Base-by-base conservation (phyloP, 805 yeast species). In the Cyberlindnera galapagoensis region DNA sequence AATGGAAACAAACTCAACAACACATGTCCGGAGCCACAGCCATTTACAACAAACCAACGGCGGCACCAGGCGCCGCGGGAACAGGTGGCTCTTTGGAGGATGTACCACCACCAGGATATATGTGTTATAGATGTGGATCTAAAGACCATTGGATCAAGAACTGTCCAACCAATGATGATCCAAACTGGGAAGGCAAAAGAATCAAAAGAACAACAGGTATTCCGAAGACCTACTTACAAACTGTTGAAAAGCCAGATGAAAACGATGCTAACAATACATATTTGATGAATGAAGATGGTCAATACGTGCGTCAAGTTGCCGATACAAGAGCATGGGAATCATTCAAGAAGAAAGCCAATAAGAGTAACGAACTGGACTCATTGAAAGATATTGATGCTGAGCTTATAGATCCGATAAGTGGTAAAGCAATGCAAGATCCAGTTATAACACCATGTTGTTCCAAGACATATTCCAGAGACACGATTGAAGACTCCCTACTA, bases 161-260 rank as follows among this genome's bases (percentile, higher is more conserved):
- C 48, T 92, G 99, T 64, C 98, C 99, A 0, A 85, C 94, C 4
- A 81, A 84, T 50, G 76, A 74, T 26, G 97, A 90, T 58, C 96
- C 96, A 3, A 83, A 76, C 47, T 87, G 87, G 70, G 97, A 90
- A 52, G 95, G 95, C 13, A 85, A 84, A 51, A 70, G 94, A 39
- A 81, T 92, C 30, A 81, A 84, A 47, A 72, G 94, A 47, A 88
- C 97, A 0, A 92, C 97, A 0, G 99, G 99, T 78, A 92, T 92
- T 51, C 99, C 99, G 3, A 82, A 80, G 57, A 80, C 94, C 21
- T 86, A 86, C 57, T 73, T 92, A 57, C 82, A 86, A 46, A 80
- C 94, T 0, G 77, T 92, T 7, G 84, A 83, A 12, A 83, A 83
- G 52, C 90, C 90, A 18, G 85, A 79, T 23, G 81, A 73, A 27